Base-by-base conservation (phyloP, 495 filamentous ascomycete species). In the Annulohypoxylon nitens region DNA sequence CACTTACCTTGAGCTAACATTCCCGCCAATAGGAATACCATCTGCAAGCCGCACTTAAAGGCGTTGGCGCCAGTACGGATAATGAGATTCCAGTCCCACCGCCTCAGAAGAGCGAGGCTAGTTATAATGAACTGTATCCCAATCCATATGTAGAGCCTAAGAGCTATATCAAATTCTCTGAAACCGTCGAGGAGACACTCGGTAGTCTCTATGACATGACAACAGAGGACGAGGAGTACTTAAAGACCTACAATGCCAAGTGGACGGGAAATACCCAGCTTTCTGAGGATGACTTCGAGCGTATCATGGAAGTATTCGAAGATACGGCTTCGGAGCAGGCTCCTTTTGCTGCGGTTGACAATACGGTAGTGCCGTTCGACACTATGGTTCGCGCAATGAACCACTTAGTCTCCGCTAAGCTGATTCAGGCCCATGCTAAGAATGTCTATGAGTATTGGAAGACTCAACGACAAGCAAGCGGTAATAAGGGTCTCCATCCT, bases 131-230 rank as follows among this genome's bases (percentile, higher is more conserved):
- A 69, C 88, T 97, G 60, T 98, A 98, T 79, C 89, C 93, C 36
- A 88, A 87, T 57, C 81, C 83, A 50, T 97, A 94, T 82, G 87
- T 88, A 77, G 90, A 96, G 77, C 93, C 97, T 34, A 89, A 91
- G 69, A 94, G 94, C 60, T 98, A 98, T 82, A 97, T 98, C 77
- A 93, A 96, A 78, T 99, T 97, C 84, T 97, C 95, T 65, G 94
- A 95, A 66, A 99, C 96, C 3, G 97, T 99, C 55, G 96, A 99
- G 83, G 96, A 99, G 79, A 95, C 91, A 75, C 89, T 90, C 64
- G 91, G 93, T 69, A 91, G 89, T 78, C 88, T 90, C 69, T 98
- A 99, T 88, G 92, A 95, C 81, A 94, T 98, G 93, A 93, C 89
- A 14, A 90, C 91, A 69, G 93, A 97, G 57, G 96, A 99, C 82